A percentile compares a stretch with the other conserved stretches of the same genome.
Evolutionary conservation across 2,329 filamentous ascomycete genomes (phyloP).

Genomic region (Chrysosporium queenslandicum): DNA sequence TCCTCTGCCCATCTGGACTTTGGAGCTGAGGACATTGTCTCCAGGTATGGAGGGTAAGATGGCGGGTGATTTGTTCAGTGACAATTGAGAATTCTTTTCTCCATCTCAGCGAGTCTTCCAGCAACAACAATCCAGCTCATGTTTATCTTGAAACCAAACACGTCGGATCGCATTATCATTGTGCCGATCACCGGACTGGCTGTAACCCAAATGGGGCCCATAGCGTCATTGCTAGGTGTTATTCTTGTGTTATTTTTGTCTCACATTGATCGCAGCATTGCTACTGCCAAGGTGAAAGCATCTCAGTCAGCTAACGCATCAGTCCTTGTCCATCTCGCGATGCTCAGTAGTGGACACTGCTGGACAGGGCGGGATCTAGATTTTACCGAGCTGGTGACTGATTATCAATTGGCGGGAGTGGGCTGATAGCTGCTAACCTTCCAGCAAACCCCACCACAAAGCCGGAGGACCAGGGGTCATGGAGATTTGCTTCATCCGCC

Average conservation of each 20-base stretch:
- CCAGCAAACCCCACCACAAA: conserved; percentile 2
- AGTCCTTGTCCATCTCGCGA: background rate
- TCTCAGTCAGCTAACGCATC: too few relatives aligned
- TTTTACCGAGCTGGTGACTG: background rate
- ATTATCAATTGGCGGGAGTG: conserved; percentile 7
- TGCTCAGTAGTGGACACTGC: background rate
- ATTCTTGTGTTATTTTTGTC: background rate
- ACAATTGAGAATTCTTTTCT: background rate
- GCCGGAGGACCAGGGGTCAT: background rate
- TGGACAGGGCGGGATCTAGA: background rate
- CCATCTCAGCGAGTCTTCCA: background rate
- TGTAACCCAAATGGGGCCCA: background rate
- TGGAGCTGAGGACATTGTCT: conserved; percentile 49
- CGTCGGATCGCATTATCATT: background rate
- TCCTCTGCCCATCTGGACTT: conserved; percentile 83
- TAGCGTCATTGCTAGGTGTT: background rate
- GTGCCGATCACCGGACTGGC: background rate
- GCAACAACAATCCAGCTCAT: background rate
- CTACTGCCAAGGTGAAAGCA: too few relatives aligned
- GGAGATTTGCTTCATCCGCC: background rate
- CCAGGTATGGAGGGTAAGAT: background rate
- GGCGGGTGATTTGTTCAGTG: background rate
- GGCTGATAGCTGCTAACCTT: background rate
- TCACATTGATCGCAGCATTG: background rate
- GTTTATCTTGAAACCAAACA: background rate